phyloP scores from a whole-genome alignment of 371 early-diverging fungal genomes.

The Circinella minor region DNA sequence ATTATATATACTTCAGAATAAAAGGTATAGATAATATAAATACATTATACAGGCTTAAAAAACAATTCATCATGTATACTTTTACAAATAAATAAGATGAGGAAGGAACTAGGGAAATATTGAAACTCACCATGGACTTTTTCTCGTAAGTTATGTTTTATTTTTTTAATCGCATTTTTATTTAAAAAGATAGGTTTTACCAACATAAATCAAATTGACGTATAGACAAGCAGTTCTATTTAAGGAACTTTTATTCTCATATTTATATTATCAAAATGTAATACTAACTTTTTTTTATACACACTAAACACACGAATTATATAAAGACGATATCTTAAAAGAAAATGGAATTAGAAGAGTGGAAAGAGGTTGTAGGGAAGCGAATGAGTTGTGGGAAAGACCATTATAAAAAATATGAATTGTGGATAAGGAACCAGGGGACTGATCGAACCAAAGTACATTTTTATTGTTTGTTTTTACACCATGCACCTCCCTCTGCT shows the following conservation, averaged over 20 bases:
- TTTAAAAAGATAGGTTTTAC: constrained; percentile 11
- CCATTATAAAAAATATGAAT: too few species aligned
- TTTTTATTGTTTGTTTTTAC: background rate
- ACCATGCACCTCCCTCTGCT: constrained; percentile 6
- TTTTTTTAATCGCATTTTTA: too few species aligned
- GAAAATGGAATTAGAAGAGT: background rate
- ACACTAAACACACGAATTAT: background rate
- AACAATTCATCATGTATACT: background rate
- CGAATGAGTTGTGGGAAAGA: too few species aligned
- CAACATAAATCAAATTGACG: constrained; percentile 4
- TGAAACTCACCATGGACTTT: constrained; percentile 30
- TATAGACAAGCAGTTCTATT: background rate
- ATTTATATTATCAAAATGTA: background rate
- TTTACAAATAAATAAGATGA: constrained; percentile 15
- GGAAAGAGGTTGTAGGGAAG: background rate
- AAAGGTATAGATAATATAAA: constrained; percentile 16
- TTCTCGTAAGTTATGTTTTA: constrained; percentile 13
- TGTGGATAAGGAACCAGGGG: too few species aligned
- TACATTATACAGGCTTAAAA: background rate
- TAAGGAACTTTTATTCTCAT: constrained; percentile 6
- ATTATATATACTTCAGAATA: constrained; percentile 58
- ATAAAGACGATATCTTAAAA: background rate
- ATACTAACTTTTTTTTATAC: background rate
- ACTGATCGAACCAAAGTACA: background rate
- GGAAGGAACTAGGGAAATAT: constrained; percentile 24